phyloP scores from a whole-genome alignment of 768 basidiomycete species.

The Sporobolomyces phaffii region DNA sequence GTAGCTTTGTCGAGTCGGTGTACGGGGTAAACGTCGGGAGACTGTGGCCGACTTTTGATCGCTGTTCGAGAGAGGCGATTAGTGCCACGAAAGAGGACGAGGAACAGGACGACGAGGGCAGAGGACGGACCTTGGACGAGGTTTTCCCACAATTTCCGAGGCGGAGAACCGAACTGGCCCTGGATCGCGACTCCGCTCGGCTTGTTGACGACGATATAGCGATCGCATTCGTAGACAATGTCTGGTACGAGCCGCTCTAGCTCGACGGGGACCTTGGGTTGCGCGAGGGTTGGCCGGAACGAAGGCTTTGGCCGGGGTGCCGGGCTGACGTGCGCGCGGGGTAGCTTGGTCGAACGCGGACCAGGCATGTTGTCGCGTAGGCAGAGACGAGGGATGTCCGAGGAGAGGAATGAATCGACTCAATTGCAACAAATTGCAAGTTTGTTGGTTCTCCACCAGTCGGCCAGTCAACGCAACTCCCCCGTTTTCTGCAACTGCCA shows the following conservation, averaged over 20 bases:
- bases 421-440: too few relatives aligned
- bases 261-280: not conserved
- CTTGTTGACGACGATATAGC: slow-evolving; percentile 31
- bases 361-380: not conserved
- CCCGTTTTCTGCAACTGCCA: slow-evolving; percentile 1
- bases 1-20: slow-evolving; percentile 34
- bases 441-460: not conserved
- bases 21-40: not conserved
- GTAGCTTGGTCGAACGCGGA: not conserved
- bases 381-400: not conserved
- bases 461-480: not conserved
- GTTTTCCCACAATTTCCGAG: slow-evolving; percentile 8
- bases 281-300: not conserved
- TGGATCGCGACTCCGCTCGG: slow-evolving; percentile 11
- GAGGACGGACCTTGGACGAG: slow-evolving; percentile 3
- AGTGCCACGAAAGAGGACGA: too few relatives aligned
- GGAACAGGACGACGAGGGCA: not conserved
- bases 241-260: not conserved
- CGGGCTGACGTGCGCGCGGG: not conserved
- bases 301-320: too few relatives aligned
- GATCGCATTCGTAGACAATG: slow-evolving; percentile 10
- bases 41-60: not conserved
- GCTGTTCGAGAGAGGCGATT: not conserved
- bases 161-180: slow-evolving; percentile 17
- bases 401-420: not conserved